phyloP scores from a whole-genome alignment of 805 yeast genomes.

The Cyberlindnera lachancei region DNA sequence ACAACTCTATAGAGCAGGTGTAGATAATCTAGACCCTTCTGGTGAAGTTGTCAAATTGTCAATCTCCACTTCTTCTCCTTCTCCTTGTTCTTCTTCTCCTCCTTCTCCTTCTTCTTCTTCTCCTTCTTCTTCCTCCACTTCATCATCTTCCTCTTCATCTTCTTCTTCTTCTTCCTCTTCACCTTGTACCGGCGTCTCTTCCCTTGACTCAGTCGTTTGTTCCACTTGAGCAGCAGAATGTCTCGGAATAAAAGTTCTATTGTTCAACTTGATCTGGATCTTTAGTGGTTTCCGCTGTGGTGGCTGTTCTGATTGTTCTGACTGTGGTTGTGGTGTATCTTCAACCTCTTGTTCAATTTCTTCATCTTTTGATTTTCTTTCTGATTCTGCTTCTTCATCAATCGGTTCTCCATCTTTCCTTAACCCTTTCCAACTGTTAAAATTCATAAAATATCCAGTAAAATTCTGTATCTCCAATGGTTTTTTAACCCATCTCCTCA shows the following conservation, averaged over 20 bases:
- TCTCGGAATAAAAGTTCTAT: constrained; percentile 7
- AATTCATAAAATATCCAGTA: constrained; percentile 34
- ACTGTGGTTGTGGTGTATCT: no score
- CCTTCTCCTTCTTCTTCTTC: no score
- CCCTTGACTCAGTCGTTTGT: constrained; percentile 13
- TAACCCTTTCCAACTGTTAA: constrained; percentile 33
- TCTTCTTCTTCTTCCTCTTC: constrained; percentile 5
- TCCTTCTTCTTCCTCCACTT: no score
- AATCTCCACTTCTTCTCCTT: no score
- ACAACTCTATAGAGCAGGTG: constrained; percentile 4
- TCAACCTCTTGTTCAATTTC: no score
- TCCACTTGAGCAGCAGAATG: constrained; percentile 2
- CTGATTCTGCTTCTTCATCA: background rate
- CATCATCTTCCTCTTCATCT: no score
- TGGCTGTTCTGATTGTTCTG: no score
- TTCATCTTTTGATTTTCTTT: no score
- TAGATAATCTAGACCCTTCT: constrained; percentile 14
- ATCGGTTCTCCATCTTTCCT: constrained; percentile 3
- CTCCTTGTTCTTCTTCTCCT: no score
- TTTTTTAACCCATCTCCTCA: constrained; percentile 36
- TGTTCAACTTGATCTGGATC: constrained; percentile 19
- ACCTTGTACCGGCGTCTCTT: constrained; percentile 17
- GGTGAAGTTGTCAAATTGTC: constrained; percentile 17
- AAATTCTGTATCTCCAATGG: constrained; percentile 34
- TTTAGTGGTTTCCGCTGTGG: constrained; percentile 8